A percentile compares a stretch with the other conserved stretches of the same genome.
Evolutionary conservation across 2,329 filamentous ascomycete species (phyloP).

Genomic region (Talaromyces sp.): DNA sequence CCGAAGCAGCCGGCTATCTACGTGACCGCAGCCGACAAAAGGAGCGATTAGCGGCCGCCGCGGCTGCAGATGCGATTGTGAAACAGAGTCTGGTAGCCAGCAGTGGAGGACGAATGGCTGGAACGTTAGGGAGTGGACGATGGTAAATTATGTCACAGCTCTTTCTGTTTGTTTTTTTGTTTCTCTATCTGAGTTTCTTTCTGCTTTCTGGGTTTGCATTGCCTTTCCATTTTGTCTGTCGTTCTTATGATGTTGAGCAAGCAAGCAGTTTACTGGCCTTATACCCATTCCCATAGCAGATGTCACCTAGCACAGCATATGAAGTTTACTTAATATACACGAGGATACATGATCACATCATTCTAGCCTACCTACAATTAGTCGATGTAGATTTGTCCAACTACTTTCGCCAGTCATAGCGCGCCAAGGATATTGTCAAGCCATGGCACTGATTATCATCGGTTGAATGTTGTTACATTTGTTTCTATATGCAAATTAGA

Average conservation of each 20-base stretch:
- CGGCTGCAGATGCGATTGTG: constrained; percentile 91
- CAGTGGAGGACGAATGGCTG: constrained; percentile 51
- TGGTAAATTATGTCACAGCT: constrained; percentile 9
- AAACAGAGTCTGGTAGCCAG: constrained; percentile 75
- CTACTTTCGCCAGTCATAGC: background rate
- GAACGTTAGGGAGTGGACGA: constrained; percentile 35
- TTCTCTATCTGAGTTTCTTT: background rate
- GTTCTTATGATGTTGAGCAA: background rate
- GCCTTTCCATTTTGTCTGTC: background rate
- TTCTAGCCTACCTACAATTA: too few species aligned
- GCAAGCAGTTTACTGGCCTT: constrained; percentile 11
- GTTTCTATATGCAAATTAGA: background rate
- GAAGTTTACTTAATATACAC: background rate
- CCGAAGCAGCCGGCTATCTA: constrained; percentile 81
- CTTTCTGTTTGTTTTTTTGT: too few species aligned
- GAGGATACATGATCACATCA: background rate
- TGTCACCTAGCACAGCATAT: constrained; percentile 5
- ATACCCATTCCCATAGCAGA: constrained; percentile 15
- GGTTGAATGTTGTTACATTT: background rate
- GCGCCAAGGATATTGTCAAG: too few species aligned
- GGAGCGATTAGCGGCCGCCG: constrained; percentile 83
- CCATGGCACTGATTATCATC: background rate
- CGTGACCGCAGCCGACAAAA: constrained; percentile 90
- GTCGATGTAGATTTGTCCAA: too few species aligned
- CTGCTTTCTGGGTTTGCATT: background rate